A percentile compares a stretch with the other conserved stretches of the same genome.
These are phyloP conservation scores for Boletus rex-veris DNA, from an alignment of 768 basidiomycete genomes.

Conservation along the genomic window DNA sequence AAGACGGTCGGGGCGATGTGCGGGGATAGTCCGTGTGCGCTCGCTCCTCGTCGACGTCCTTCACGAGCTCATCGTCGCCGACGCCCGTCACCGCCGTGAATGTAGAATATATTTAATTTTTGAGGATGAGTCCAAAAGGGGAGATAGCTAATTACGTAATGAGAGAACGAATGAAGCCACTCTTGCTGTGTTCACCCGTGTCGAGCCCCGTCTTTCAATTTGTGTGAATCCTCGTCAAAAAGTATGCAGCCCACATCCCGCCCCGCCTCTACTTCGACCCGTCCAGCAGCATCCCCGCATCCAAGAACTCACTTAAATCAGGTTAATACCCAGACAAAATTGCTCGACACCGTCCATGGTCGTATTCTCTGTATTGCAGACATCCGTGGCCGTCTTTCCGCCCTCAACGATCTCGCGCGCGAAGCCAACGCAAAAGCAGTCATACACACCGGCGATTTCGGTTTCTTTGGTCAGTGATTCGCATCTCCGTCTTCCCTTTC, in stretches of 20 bases:
- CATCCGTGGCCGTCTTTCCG: conserved; percentile 82
- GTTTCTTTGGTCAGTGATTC: conserved; percentile 77
- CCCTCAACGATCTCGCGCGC: conserved; percentile 85
- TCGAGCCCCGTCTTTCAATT: conserved; percentile 9
- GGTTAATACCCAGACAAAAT: conserved; percentile 74
- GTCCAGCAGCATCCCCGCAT: conserved; percentile 54
- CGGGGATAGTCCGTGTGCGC: conserved; percentile 7
- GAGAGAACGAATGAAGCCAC: conserved; percentile 3
- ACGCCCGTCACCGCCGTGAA: conserved; percentile 12
- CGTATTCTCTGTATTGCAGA: conserved; percentile 95
- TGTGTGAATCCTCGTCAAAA: conserved; percentile 18
- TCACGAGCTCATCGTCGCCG: conserved; percentile 27
- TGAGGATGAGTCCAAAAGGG: neutral
- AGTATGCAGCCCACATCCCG: conserved; percentile 55
- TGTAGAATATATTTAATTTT: conserved; percentile 11
- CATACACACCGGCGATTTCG: conserved; percentile 98
- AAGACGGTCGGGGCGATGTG: neutral
- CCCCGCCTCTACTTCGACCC: conserved; percentile 59
- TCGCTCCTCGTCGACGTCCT: conserved; percentile 6
- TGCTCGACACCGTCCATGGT: conserved; percentile 76
- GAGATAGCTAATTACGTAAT: conserved; percentile 31
- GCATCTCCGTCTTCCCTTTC: neutral
- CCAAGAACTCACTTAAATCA: conserved; percentile 41
- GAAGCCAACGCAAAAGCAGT: conserved; percentile 89
- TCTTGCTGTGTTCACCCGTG: neutral